phyloP scores from a whole-genome alignment of 805 yeast genomes.

The Maudiozyma barnettii region DNA sequence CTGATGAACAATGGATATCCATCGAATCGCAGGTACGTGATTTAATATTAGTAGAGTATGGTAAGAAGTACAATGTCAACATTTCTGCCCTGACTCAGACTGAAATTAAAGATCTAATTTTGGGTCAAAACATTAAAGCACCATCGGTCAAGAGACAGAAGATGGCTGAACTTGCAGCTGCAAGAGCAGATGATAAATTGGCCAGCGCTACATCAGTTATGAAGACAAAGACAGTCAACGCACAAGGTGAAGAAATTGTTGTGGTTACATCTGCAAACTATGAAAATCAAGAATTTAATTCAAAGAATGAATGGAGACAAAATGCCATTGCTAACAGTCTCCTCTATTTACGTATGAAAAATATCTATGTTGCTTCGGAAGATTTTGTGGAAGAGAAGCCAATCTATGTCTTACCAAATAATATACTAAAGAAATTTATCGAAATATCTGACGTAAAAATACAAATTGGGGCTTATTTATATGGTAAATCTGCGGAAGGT shows the following conservation, averaged over 20 bases:
- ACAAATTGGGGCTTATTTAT: conserved; percentile 74
- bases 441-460: conserved; percentile 72
- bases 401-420: conserved; percentile 77
- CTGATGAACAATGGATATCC: conserved; percentile 84
- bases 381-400: conserved; percentile 47
- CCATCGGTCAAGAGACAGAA: conserved; percentile 84
- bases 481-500: conserved; percentile 70
- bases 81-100: conserved; percentile 82
- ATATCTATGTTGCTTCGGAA: conserved; percentile 63
- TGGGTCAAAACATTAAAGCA: conserved; percentile 88
- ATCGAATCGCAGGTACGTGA: conserved; percentile 86
- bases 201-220: conserved; percentile 56
- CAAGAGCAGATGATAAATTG: conserved; percentile 31
- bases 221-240: conserved; percentile 76
- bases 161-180: conserved; percentile 61
- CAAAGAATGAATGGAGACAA: conserved; percentile 85
- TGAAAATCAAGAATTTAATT: conserved; percentile 74
- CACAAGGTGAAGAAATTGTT: conserved; percentile 92
- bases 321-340: conserved; percentile 73
- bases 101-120: conserved; percentile 85
- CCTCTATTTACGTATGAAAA: conserved; percentile 63
- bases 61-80: conserved; percentile 76
- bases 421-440: conserved; percentile 65
- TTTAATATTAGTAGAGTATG: conserved; percentile 74
- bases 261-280: conserved; percentile 87